Conservation (phyloP, 208 protist genomes). For the Leishmania mexicana region DNA sequence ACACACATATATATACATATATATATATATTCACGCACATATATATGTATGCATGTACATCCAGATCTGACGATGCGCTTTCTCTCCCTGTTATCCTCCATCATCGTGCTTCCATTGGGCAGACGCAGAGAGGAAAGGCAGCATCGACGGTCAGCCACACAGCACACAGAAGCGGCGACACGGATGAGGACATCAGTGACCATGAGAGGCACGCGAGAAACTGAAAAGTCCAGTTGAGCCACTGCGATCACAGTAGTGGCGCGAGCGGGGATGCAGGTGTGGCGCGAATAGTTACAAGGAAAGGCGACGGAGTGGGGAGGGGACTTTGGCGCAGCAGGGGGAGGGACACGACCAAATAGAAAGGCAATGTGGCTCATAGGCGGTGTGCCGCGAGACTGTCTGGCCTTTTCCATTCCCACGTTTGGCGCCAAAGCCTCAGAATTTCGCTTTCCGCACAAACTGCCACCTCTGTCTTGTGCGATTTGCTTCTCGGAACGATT, state of each 20-base stretch:
- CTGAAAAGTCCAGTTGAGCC: not conserved
- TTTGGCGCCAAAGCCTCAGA: not conserved
- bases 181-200: not conserved
- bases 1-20: not conserved
- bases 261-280: not conserved
- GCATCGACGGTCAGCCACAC: not conserved
- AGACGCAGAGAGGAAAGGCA: not conserved
- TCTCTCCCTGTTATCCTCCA: not conserved
- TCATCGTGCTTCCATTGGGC: not conserved
- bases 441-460: not conserved
- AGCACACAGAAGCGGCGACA: not conserved
- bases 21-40: not conserved
- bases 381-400: not conserved
- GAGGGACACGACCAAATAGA: not conserved
- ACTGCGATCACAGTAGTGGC: not conserved
- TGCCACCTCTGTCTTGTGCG: not conserved
- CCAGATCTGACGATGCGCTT: not conserved
- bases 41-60: not conserved
- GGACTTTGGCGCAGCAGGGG: not conserved
- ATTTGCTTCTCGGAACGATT: not conserved
- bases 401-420: not conserved
- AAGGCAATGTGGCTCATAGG: not conserved
- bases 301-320: not conserved
- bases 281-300: not conserved
- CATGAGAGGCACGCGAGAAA: not conserved